These are phyloP conservation scores for Psilocybe tampanensis DNA, from an alignment of 768 basidiomycete genomes.

Conservation along the genomic window DNA sequence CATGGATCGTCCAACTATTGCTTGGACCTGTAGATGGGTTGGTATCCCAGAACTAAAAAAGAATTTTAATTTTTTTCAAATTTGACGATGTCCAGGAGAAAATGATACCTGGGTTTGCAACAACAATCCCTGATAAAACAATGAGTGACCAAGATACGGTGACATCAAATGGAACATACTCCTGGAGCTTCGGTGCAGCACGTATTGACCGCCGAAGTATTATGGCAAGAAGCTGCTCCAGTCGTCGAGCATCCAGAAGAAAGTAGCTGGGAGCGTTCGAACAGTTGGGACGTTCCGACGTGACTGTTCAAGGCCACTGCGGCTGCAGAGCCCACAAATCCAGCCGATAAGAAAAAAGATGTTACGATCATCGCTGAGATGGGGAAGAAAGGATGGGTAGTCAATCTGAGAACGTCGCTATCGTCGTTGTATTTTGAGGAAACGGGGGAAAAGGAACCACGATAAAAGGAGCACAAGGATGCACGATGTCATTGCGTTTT, in stretches of 20 bases:
- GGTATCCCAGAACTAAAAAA: constrained; percentile 70
- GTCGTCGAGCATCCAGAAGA: constrained; percentile 57
- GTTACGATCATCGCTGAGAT: not conserved
- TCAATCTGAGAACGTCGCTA: too few relatives aligned
- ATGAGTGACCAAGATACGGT: not conserved
- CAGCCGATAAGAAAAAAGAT: constrained; percentile 8
- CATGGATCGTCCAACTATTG: constrained; percentile 77
- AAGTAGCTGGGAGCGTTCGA: constrained; percentile 26
- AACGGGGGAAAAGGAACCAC: constrained; percentile 1
- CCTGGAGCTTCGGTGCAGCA: constrained; percentile 74
- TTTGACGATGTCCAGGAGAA: not conserved
- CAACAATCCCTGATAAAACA: constrained; percentile 52
- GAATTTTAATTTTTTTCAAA: not conserved
- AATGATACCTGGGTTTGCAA: constrained; percentile 47
- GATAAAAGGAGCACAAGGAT: not conserved
- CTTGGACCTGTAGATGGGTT: constrained; percentile 61
- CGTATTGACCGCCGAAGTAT: constrained; percentile 43
- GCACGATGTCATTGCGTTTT: constrained; percentile 8
- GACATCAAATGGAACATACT: constrained; percentile 39
- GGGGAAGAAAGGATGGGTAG: not conserved
- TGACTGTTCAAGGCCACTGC: constrained; percentile 12
- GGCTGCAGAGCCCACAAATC: constrained; percentile 7
- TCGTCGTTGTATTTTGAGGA: constrained; percentile 8
- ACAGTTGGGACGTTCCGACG: constrained; percentile 18
- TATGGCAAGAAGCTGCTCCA: constrained; percentile 56